Evolutionary conservation across 2,329 filamentous ascomycete genomes (phyloP).

Genomic region (Bipolaris victoriae): DNA sequence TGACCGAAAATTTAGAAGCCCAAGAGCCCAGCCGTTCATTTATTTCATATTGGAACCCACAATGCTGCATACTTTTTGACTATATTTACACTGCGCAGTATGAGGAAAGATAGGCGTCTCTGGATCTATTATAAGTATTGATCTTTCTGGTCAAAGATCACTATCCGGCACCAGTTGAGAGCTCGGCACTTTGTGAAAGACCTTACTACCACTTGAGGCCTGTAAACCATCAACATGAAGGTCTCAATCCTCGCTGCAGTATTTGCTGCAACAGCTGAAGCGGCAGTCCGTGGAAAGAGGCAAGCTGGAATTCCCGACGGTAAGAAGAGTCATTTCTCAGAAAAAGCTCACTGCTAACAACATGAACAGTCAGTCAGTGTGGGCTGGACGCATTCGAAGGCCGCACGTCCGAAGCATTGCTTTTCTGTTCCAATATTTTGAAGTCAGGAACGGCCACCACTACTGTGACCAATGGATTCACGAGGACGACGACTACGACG

Average conservation of each 20-base stretch:
- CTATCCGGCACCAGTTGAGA: constrained; percentile 8
- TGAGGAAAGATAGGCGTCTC: constrained; percentile 1
- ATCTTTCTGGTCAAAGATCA: constrained; percentile 12
- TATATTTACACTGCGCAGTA: constrained; percentile 8
- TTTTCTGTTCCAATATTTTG: constrained; percentile 41
- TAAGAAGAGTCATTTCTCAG: constrained; percentile 13
- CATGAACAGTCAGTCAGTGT: constrained; percentile 28
- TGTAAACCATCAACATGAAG: constrained; percentile 31
- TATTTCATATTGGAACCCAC: constrained; percentile 42
- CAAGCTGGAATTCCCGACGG: constrained; percentile 33
- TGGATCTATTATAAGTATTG: constrained; percentile 32
- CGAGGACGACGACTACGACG: constrained; percentile 30
- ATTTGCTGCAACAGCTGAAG: constrained; percentile 31
- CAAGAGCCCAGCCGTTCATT: constrained; percentile 30
- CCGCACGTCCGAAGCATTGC: constrained; percentile 37
- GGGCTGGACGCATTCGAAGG: constrained; percentile 41
- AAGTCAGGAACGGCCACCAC: constrained; percentile 34
- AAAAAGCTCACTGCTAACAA: constrained; percentile 3
- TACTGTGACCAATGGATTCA: constrained; percentile 28
- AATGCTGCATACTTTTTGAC: constrained; percentile 23
- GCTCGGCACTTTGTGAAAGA: constrained; percentile 6
- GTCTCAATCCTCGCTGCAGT: constrained; percentile 27
- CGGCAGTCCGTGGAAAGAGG: constrained; percentile 29
- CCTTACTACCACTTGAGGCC: background rate
- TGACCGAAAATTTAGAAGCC: constrained; percentile 15